Percentiles rank a stretch among this genome's conserved stretches.
Evolutionary conservation across 768 basidiomycete species (phyloP).

Genomic region (Serendipita sp.): DNA sequence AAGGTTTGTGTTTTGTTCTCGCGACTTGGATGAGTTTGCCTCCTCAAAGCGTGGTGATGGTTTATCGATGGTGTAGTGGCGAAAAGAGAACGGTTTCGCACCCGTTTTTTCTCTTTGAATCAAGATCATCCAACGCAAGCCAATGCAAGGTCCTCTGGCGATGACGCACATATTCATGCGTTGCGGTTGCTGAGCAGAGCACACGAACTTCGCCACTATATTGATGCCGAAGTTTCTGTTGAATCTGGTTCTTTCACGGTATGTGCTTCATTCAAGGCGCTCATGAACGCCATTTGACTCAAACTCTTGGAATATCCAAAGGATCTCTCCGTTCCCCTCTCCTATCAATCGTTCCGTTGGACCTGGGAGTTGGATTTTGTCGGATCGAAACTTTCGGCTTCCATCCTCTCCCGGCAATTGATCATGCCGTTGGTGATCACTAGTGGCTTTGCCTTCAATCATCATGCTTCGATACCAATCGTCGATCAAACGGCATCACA

Average conservation of each 20-base stretch:
- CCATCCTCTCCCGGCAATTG: background rate
- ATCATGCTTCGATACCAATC: background rate
- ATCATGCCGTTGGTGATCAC: background rate
- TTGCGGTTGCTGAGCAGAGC: background rate
- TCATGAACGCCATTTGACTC: background rate
- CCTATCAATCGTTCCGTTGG: background rate
- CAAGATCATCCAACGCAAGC: background rate
- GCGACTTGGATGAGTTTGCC: background rate
- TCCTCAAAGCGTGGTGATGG: background rate
- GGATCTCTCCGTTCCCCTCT: background rate
- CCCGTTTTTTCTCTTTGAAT: background rate
- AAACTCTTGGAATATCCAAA: background rate
- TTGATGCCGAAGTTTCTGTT: background rate
- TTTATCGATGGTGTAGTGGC: background rate
- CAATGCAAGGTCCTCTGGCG: too few species aligned
- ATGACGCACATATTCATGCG: too few species aligned
- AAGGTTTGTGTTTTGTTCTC: background rate
- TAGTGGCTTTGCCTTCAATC: background rate
- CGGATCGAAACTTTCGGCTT: background rate
- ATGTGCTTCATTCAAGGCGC: background rate
- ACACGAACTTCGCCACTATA: background rate
- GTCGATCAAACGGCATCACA: background rate
- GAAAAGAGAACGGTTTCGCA: background rate
- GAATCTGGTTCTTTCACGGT: background rate
- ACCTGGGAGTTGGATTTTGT: background rate